Evolutionary conservation across 1,139 yeast genomes (phyloP).

Genomic region (Candida sp.): DNA sequence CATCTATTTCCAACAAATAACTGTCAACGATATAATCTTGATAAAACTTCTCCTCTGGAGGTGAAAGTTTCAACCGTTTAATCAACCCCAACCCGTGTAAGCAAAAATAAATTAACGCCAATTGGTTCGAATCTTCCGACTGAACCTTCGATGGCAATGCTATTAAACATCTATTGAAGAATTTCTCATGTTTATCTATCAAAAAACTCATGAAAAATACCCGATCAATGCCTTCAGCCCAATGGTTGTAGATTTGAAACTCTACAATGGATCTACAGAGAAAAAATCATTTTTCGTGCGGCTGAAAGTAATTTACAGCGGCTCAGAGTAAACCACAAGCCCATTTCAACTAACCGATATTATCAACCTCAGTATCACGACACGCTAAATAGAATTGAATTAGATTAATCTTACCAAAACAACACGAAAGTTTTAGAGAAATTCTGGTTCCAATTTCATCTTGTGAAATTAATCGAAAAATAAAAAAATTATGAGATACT

Average conservation of each 20-base stretch:
- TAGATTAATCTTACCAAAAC: too few relatives aligned
- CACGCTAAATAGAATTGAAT: too few relatives aligned
- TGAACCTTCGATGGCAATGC: slow-evolving; percentile 50
- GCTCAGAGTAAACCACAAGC: too few relatives aligned
- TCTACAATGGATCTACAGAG: too few relatives aligned
- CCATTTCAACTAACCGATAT: too few relatives aligned
- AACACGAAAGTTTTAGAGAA: too few relatives aligned
- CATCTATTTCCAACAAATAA: slow-evolving; percentile 39
- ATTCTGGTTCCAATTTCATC: too few relatives aligned
- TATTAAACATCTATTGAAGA: slow-evolving; percentile 47
- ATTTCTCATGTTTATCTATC: slow-evolving; percentile 43
- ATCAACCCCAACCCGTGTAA: slow-evolving; percentile 59
- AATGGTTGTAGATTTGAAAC: neutral
- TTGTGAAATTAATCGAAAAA: too few relatives aligned
- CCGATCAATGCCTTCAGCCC: neutral
- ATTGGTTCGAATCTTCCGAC: slow-evolving; percentile 61
- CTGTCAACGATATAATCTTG: slow-evolving; percentile 48
- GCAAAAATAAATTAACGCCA: slow-evolving; percentile 66
- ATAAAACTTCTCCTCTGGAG: slow-evolving; percentile 24
- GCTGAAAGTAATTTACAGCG: too few relatives aligned
- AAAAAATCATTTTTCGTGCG: too few relatives aligned
- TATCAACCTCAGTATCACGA: too few relatives aligned
- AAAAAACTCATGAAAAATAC: slow-evolving; percentile 6
- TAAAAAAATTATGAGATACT: too few relatives aligned
- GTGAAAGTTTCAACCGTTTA: slow-evolving; percentile 28